Base-by-base conservation (phyloP, 805 yeast species). In the Wickerhamomyces kurtzmanii region DNA sequence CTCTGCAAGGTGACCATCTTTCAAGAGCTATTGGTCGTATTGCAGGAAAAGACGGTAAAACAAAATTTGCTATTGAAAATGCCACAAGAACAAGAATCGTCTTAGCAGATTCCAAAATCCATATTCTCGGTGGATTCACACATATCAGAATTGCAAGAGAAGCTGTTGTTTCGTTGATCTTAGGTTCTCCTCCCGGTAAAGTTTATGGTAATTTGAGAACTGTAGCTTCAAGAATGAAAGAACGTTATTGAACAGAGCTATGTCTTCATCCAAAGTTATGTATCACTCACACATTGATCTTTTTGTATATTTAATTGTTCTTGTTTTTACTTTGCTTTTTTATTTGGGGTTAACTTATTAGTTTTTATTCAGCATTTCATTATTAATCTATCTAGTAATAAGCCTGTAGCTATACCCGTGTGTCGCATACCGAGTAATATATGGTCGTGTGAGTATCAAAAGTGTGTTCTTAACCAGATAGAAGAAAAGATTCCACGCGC, bases 1-100 rank as follows among this genome's bases (percentile, higher is more conserved):
- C 96, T 5, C 64, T 91, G 42, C 76, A 75, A 17, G 98, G 97
- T 16, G 98, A 91, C 59, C 98, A 91, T 71, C 66, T 91, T 52
- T 81, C 95, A 29, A 79, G 99, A 69, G 98, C 99, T 6, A 91
- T 91, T 53, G 99, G 98, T 49, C 85, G 99, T 69, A 91, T 91
- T 57, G 98, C 99, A 10, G 99, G 99, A 56, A 93, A 91, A 52
- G 99, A 91, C 52, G 99, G 99, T 50, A 89, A 87, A 59, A 91
- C 97, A 37, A 91, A 89, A 62, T 91, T 89, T 55, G 96, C 98
- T 18, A 91, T 91, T 49, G 99, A 91, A 59, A 91, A 91, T 51
- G 96, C 98, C 12, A 89, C 97, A 14, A 75, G 97, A 61, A 91
- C 99, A 9, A 80, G 99, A 65, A 87, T 91, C 23, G 99, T 91